Base-by-base conservation (phyloP, 768 basidiomycete genomes). In the Pleurotus giganteus region DNA sequence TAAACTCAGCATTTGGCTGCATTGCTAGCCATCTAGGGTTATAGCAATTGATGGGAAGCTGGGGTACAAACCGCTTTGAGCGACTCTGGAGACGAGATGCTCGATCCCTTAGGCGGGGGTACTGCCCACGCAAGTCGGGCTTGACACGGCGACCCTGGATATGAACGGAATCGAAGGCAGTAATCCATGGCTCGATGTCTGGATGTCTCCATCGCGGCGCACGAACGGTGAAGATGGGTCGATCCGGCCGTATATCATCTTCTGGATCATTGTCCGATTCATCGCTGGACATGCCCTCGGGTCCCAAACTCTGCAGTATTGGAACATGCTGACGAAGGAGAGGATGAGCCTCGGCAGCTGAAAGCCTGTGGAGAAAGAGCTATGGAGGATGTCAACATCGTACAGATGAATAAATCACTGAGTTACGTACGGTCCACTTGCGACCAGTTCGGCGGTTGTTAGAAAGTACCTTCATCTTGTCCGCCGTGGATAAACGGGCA, bases 271-370 rank as follows among this genome's bases (percentile, higher is more conserved):
- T 23, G 11, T 64, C 62, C 11, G 63, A 64, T 43, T 66, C 60
- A 54, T 66, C 61, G 42, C 60, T 62, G 5, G 65, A 66, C 65
- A 66, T 66, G 2, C 65, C 65, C 28, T 64, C 60, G 0, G 57
- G 28, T 5, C 65, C 61, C 11, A 66, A 59, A 9, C 42, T 36
- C 34, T 64, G 58, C 1, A 66, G 59, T 47, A 66, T 57, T 8
- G 27, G 7, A 2, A 50, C 53, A 27, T 66, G 65, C n/a, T 19
- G 21, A 1, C 34, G 53, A 12, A 66, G 51, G 17, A 43, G 23
- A 0, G 58, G 42, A 26, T 56, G 37, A 13, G 26, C 4, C 37
- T 58, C 34, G 7, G 57, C 36, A 23, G 49, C 45, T 13, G 44
- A 39, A 4, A 60, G 27, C 15, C 59, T 37, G 7, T 36, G 15